Percentiles rank a stretch among this genome's conserved stretches.
phyloP scores from a whole-genome alignment of 352 stramenopile species.

The Blastocystis sp. region DNA sequence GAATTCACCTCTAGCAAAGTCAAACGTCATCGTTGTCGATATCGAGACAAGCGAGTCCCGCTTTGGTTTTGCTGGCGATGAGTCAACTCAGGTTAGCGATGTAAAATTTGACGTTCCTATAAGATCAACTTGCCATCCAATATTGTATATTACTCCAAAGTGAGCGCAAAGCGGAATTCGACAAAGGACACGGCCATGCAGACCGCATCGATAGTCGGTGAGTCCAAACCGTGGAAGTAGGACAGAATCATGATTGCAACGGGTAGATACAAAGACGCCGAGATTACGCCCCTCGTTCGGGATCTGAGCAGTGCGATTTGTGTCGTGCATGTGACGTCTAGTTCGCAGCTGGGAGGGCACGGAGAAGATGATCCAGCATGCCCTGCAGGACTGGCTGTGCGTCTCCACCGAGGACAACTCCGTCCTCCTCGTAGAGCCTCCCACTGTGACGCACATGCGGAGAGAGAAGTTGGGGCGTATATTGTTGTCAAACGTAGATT shows the following conservation, averaged over 20 bases:
- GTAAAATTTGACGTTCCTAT: not conserved
- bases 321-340: not conserved
- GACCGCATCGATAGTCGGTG: conserved; percentile 35
- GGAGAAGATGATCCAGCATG: conserved; percentile 80
- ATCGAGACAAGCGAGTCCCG: conserved; percentile 57
- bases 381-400: conserved; percentile 78
- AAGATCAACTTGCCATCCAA: conserved; percentile 47
- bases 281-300: conserved; percentile 31
- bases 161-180: not conserved
- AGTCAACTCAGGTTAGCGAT: conserved; percentile 10
- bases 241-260: not conserved
- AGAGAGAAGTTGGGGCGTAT: conserved; percentile 72
- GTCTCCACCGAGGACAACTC: conserved; percentile 77
- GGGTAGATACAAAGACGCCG: conserved; percentile 45
- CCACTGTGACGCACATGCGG: conserved; percentile 75
- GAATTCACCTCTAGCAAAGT: conserved; percentile 26
- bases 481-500: conserved; percentile 76
- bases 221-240: conserved; percentile 57
- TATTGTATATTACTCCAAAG: conserved; percentile 58
- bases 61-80: conserved; percentile 67
- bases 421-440: conserved; percentile 79
- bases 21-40: conserved; percentile 66
- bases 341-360: conserved; percentile 78
- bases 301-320: conserved; percentile 29
- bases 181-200: not conserved